Base-by-base conservation (phyloP, 352 stramenopile genomes). In the Globisporangium recalcitrans region DNA sequence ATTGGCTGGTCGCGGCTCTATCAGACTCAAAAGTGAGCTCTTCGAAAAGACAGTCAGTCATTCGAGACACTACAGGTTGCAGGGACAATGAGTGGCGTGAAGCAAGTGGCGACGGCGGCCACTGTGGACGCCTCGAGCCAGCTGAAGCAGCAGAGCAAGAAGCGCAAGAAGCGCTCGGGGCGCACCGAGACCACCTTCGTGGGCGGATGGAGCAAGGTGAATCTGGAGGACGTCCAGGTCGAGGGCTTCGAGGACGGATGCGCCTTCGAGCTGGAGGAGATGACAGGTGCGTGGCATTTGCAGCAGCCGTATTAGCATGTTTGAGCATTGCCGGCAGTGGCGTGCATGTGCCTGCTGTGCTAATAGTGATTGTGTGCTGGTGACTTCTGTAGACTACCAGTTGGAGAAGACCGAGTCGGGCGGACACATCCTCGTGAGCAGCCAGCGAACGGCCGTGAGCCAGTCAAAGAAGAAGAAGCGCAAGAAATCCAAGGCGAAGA, bases 211-310 rank as follows among this genome's bases (percentile, higher is more conserved):
- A 52, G 76, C 11, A 84, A 82, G 31, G 72, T 95, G 38, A 71
- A 95, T 62, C 76, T 94, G 48, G 67, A 86, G 31, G 80, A 91
- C 26, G 73, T 92, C 54, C 65, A 89, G 62, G 48, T 95, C 52
- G 77, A 95, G 32, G 87, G 87, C 27, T 95, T 94, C 64, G 85
- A 91, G 51, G 87, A 95, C 60, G 87, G 87, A 53, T 90, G 77
- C 47, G 82, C 80, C 31, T 93, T 91, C 38, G 85, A 93, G 47
- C 53, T 95, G 47, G 87, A 95, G 61, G 87, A 94, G 66, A 82
- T 95, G 31, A 92, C 82, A 24, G 78, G 77, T 87, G 59, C 58
- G 64, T 46, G 27, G 36, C 22, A 14, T 32, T 32, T n/a, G n/a
- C n/a, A 13, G 4, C 4, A 19, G 24, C 10, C 4, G 10, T 36